Evolutionary conservation across 805 yeast genomes (phyloP).

Genomic region (Saturnispora bothae): DNA sequence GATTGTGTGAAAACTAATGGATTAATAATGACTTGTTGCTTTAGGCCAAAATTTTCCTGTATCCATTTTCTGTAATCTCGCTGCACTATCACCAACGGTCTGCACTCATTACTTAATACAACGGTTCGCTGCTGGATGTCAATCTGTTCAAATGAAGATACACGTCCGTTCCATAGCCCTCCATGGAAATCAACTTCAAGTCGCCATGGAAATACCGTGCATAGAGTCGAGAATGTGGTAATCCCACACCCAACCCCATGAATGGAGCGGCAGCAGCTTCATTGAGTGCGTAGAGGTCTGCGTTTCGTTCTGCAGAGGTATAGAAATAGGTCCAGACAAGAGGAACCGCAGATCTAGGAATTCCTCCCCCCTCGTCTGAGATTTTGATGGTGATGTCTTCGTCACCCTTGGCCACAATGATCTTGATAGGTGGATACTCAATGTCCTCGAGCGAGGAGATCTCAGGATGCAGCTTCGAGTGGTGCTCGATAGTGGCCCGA

Average conservation of each 20-base stretch:
- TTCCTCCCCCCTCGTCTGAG: slow-evolving; percentile 92
- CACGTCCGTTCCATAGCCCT: slow-evolving; percentile 90
- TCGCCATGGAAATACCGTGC: slow-evolving; percentile 91
- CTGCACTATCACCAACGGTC: no score
- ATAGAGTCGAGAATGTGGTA: slow-evolving; percentile 76
- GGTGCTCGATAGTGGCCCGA: slow-evolving; percentile 81
- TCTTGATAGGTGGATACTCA: slow-evolving; percentile 72
- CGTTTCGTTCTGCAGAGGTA: slow-evolving; percentile 72
- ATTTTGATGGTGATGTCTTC: slow-evolving; percentile 88
- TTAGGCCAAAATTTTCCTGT: no score
- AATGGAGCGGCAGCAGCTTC: slow-evolving; percentile 55
- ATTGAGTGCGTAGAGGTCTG: slow-evolving; percentile 14
- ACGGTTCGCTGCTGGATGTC: slow-evolving; percentile 62
- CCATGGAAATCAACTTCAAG: slow-evolving; percentile 78
- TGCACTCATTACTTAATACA: slow-evolving; percentile 35
- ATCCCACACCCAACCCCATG: slow-evolving; percentile 91
- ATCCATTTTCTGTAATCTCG: no score
- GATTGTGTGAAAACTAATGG: no score
- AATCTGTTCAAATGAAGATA: slow-evolving; percentile 77
- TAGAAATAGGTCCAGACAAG: slow-evolving; percentile 85
- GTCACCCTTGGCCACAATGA: slow-evolving; percentile 78
- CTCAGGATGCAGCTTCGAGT: slow-evolving; percentile 43
- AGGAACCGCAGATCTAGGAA: slow-evolving; percentile 74
- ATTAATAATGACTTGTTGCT: no score
- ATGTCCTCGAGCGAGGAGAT: slow-evolving; percentile 44